Percentiles rank a stretch among this genome's conserved stretches.
Evolutionary conservation across 1,284 basidiomycete genomes (phyloP).

Genomic region (Malassezia japonica): DNA sequence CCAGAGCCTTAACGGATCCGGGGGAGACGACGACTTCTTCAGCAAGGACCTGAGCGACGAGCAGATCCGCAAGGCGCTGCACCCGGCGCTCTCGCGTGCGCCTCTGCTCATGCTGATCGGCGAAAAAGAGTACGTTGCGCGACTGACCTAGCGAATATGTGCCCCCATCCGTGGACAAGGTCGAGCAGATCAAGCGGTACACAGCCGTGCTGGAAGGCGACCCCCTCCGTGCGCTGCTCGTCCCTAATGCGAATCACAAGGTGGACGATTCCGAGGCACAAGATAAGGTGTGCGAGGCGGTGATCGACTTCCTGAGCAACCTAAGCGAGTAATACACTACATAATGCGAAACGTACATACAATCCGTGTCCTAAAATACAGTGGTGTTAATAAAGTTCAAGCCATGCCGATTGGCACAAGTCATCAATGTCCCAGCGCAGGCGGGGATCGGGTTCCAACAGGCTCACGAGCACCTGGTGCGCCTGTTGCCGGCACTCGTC

Average conservation of each 20-base stretch:
- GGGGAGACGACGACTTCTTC: constrained; percentile 43
- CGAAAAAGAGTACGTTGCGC: constrained; percentile 29
- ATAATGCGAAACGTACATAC: no score
- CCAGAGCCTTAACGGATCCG: constrained; percentile 26
- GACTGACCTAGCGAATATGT: constrained; percentile 27
- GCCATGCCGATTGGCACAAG: constrained; percentile 9
- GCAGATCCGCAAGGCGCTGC: constrained; percentile 8
- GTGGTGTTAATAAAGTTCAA: not conserved
- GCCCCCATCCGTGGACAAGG: constrained; percentile 13
- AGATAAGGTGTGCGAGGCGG: constrained; percentile 16
- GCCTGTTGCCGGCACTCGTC: not conserved
- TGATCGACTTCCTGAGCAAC: constrained; percentile 16
- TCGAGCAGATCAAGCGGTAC: constrained; percentile 22
- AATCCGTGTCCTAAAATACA: not conserved
- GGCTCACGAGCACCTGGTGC: constrained; percentile 1
- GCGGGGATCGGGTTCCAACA: constrained; percentile 3
- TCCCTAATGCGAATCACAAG: constrained; percentile 33
- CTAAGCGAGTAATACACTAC: not conserved
- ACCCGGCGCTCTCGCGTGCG: constrained; percentile 5
- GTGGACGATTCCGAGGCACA: constrained; percentile 23
- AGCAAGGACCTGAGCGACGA: constrained; percentile 24
- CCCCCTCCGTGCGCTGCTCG: constrained; percentile 16
- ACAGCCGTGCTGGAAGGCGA: constrained; percentile 10
- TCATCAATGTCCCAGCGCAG: constrained; percentile 10
- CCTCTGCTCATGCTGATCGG: constrained; percentile 32